Base-by-base conservation (phyloP, 768 basidiomycete genomes). In the Serendipita sp. region DNA sequence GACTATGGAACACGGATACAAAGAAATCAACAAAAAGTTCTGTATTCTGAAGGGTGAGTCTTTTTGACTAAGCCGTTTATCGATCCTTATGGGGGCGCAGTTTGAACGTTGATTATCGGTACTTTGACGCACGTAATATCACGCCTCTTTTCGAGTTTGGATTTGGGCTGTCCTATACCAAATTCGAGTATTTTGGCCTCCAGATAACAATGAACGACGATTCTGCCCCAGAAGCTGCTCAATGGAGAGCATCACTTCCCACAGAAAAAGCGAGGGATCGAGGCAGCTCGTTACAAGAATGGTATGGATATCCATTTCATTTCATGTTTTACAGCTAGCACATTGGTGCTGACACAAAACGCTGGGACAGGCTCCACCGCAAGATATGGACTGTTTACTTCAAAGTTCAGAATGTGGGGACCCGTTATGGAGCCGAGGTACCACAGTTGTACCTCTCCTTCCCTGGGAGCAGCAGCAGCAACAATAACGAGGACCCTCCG, bases 81-180 rank as follows among this genome's bases (percentile, higher is more conserved):
- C 66, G 0, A 68, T 31, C 1, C 67, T 7, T 14, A 16, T 24
- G n/a, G n/a, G n/a, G n/a, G n/a, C 7, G 33, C 63, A 79, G 78
- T 2, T 75, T 88, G 60, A 71, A 80, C 60, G 84, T 90, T 64
- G 88, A 88, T 69, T 88, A 90, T 67, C 77, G 84, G 11, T 78
- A 80, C 71, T 86, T 87, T 65, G 85, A 87, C 62, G 78, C 82
- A 62, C 78, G 83, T 63, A 73, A 82, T 71, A 68, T 69, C 41
- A 66, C 64, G 13, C 71, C 72, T 0, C 66, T 71, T 31, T 72
- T 82, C 68, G 88, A 90, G 69, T 97, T 97, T 70, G 93, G 93
- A 3, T 94, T 84, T 70, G 93, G 93, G 0, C 71, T 94, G 69
- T 87, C 84, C 62, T 97, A 96, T 75, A 86, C 93, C 42, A 79